These are phyloP conservation scores for Tetragonia tetragonoides DNA, from an alignment of 148 eudicot species.

Conservation along the genomic window DNA sequence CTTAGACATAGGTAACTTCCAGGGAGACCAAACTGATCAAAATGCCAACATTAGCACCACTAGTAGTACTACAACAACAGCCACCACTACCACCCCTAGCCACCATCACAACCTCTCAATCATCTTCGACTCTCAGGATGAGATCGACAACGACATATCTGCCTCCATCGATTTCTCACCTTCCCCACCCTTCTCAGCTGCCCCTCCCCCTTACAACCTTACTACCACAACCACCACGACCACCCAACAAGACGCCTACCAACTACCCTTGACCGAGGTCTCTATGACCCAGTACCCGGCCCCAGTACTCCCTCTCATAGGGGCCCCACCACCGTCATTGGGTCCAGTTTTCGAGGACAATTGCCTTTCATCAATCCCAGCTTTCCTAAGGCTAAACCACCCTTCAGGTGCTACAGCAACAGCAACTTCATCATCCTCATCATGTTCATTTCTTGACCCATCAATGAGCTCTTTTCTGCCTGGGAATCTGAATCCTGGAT, in stretches of 20 bases:
- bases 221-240: constrained; percentile 5
- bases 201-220: constrained; percentile 31
- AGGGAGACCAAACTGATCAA: constrained; percentile 20
- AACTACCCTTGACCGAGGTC: constrained; percentile 24
- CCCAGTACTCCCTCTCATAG: constrained; percentile 39
- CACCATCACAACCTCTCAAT: constrained; percentile 37
- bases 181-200: constrained; percentile 35
- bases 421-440: constrained; percentile 34
- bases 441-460: constrained; percentile 44
- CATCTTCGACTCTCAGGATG: constrained; percentile 55
- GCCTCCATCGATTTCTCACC: constrained; percentile 62
- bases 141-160: constrained; percentile 52
- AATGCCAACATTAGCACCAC: constrained; percentile 17
- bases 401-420: constrained; percentile 19
- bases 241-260: constrained; percentile 41
- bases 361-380: constrained; percentile 48
- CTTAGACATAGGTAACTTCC: constrained; percentile 23
- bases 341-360: constrained; percentile 58
- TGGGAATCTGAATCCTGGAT: constrained; percentile 27
- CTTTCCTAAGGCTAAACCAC: constrained; percentile 42
- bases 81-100: constrained; percentile 18
- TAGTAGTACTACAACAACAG: constrained; percentile 26
- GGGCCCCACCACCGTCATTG: constrained; percentile 28
- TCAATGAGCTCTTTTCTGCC: constrained; percentile 41
- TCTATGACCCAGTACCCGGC: constrained; percentile 28